Conservation (phyloP, 495 filamentous ascomycete genomes). For the Astrocystis sublimbata region DNA sequence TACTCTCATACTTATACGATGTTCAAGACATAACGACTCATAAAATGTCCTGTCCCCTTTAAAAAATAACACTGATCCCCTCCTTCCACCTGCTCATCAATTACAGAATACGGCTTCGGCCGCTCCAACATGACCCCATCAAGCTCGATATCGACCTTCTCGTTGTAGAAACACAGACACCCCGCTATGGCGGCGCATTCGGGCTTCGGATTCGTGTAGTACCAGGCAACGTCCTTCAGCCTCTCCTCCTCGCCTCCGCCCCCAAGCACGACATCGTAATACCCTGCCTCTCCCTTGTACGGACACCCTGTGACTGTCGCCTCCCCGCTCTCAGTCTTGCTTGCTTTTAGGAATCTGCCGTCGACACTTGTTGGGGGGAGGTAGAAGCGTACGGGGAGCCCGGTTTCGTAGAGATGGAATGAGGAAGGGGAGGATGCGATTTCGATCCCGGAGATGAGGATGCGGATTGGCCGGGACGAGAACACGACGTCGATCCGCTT, state of each 20-base stretch:
- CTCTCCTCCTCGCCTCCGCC: slow-evolving; percentile 23
- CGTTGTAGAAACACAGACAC: slow-evolving; percentile 59
- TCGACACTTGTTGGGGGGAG: slow-evolving; percentile 47
- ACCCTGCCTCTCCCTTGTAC: slow-evolving; percentile 61
- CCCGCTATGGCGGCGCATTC: slow-evolving; percentile 52
- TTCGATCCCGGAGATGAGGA: background rate
- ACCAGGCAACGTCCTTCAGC: slow-evolving; percentile 56
- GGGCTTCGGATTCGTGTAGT: slow-evolving; percentile 51
- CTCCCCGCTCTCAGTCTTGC: too few species aligned
- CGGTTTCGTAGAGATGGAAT: slow-evolving; percentile 54
- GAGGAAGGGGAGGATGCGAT: slow-evolving; percentile 42
- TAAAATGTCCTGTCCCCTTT: too few species aligned
- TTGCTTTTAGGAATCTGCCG: slow-evolving; percentile 38
- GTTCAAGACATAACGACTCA: too few species aligned
- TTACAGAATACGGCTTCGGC: slow-evolving; percentile 11
- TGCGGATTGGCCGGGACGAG: slow-evolving; percentile 41
- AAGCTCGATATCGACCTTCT: slow-evolving; percentile 59
- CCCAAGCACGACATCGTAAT: slow-evolving; percentile 36
- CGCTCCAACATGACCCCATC: slow-evolving; percentile 41
- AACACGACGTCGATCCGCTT: slow-evolving; percentile 59
- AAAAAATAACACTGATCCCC: too few species aligned
- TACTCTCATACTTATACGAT: too few species aligned
- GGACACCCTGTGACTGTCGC: slow-evolving; percentile 54
- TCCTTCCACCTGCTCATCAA: background rate
- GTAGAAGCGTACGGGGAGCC: slow-evolving; percentile 54